Base-by-base conservation (phyloP, 2,329 filamentous ascomycete genomes). In the Cladosporium phlei region DNA sequence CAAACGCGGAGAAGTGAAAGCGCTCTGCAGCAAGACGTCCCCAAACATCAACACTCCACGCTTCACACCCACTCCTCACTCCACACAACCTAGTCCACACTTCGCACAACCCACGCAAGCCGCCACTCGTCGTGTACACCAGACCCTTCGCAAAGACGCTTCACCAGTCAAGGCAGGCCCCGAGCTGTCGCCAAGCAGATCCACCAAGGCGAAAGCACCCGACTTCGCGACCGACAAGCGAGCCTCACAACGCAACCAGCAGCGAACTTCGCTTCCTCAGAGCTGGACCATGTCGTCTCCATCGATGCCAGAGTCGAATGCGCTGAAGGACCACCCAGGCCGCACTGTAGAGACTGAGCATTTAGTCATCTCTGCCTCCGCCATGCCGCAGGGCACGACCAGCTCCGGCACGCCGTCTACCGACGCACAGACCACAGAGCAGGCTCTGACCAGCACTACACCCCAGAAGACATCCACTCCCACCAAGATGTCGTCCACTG, bases 321-420 rank as follows among this genome's bases (percentile, higher is more conserved):
- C n/a, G n/a, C n/a, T n/a, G n/a, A n/a, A n/a, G n/a, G 61, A 62
- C 45, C 59, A 62, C 49, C 37, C 37, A 16, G 12, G 37, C 19
- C 24, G 32, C 12, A 24, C 14, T 25, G n/a, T 17, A 12, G 5
- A 16, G n/a, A 12, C 42, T 8, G 3, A 22, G 3, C 17, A 24
- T 3, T 22, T 8, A n/a, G 37, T 30, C 3, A 12, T 32, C 3
- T 19, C 20, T 29, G 11, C 21, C 8, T 16, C 11, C 16, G 7
- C n/a, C 7, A 10, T 9, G 5, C 42, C 40, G 16, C 30, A 21
- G 25, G 21, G 55, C 3, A 60, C 61, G 52, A 51, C 48, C 14
- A 59, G 53, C 50, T 59, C 58, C 4, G 62, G 59, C 48, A 63
- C 60, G 60, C 57, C 58, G 17, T 60, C 61, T 3, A 64, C 61